Evolutionary conservation across 805 yeast genomes (phyloP).

Genomic region (Starmerella cellae): DNA sequence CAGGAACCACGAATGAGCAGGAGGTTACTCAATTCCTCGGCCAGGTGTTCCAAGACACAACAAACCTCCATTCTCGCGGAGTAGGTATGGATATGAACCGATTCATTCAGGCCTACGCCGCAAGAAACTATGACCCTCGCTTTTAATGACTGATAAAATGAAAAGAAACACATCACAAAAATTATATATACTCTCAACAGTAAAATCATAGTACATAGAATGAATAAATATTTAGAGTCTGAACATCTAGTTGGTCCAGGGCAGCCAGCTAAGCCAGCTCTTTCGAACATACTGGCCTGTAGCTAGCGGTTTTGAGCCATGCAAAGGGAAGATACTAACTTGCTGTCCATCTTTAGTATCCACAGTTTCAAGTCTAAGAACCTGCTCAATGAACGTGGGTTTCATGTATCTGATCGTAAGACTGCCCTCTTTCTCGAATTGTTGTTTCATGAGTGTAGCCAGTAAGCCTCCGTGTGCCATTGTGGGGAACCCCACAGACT

Average conservation of each 20-base stretch:
- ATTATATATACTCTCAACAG: background rate
- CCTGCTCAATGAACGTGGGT: conserved; percentile 71
- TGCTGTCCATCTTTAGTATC: background rate
- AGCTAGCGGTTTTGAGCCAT: background rate
- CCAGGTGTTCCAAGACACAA: conserved; percentile 23
- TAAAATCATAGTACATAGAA: background rate
- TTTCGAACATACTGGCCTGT: background rate
- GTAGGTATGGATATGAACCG: conserved; percentile 60
- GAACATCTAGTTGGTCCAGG: too few species aligned
- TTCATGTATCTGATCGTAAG: conserved; percentile 17
- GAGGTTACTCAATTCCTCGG: conserved; percentile 52
- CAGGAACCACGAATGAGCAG: conserved; percentile 45
- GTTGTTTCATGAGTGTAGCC: conserved; percentile 29
- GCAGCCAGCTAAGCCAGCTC: background rate
- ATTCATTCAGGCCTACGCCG: conserved; percentile 37
- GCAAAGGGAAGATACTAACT: background rate
- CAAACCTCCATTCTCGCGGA: conserved; percentile 57
- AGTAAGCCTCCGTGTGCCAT: conserved; percentile 80
- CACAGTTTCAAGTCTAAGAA: conserved; percentile 48
- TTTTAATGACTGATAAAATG: background rate
- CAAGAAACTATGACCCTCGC: conserved; percentile 19
- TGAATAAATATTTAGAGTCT: background rate
- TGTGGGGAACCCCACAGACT: conserved; percentile 75
- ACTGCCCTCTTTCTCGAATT: background rate
- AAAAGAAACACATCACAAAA: too few species aligned